These are phyloP conservation scores for Botryosphaeria agaves DNA, from an alignment of 2,329 filamentous ascomycete species.

Conservation along the genomic window DNA sequence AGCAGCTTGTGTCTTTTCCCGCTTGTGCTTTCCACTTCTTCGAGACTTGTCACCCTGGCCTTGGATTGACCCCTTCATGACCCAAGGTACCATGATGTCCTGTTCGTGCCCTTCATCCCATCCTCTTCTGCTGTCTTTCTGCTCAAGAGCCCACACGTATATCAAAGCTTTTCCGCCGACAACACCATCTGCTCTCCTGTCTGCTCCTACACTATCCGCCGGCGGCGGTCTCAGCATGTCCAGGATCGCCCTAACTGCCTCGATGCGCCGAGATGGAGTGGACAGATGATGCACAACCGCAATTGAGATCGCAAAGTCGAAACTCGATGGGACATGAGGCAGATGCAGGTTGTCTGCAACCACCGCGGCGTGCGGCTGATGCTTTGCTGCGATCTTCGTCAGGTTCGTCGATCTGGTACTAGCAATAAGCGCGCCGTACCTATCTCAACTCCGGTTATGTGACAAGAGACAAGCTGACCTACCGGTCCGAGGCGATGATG, in stretches of 20 bases:
- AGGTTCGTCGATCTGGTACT: constrained; percentile 44
- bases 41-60: constrained; percentile 14
- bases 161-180: constrained; percentile 52
- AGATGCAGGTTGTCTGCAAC: constrained; percentile 74
- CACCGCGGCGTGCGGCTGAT: constrained; percentile 46
- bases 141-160: constrained; percentile 93
- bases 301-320: constrained; percentile 87
- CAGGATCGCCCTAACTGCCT: constrained; percentile 56
- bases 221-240: constrained; percentile 34
- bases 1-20: constrained; percentile 4
- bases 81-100: constrained; percentile 94
- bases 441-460: no score
- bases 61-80: constrained; percentile 39
- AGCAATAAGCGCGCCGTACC: no score
- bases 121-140: constrained; percentile 67
- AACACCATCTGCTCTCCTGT: constrained; percentile 4
- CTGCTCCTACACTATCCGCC: background rate
- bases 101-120: constrained; percentile 75
- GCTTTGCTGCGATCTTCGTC: constrained; percentile 37
- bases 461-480: no score
- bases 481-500: constrained; percentile 72
- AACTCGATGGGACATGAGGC: constrained; percentile 48
- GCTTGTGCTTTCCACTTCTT: constrained; percentile 6
- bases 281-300: constrained; percentile 91
- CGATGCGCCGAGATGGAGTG: constrained; percentile 52